These are phyloP conservation scores for Pichia cactophila DNA, from an alignment of 1,139 yeast species.

Conservation along the genomic window DNA sequence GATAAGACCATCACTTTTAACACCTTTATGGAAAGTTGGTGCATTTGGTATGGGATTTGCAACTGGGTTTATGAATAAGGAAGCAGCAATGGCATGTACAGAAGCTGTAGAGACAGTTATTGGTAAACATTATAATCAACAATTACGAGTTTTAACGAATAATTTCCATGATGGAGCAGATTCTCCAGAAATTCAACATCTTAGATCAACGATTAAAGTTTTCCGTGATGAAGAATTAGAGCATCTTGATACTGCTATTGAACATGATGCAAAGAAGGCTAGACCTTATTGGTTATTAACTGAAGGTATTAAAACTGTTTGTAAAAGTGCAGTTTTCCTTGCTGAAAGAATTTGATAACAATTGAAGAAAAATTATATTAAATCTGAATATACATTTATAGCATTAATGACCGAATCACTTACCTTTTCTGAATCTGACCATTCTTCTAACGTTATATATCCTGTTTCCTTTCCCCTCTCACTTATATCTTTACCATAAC, in stretches of 20 bases:
- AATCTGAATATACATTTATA: conserved; percentile 69
- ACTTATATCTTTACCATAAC: conserved; percentile 27
- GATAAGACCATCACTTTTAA: conserved; percentile 82
- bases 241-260: conserved; percentile 89
- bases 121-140: conserved; percentile 92
- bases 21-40: conserved; percentile 91
- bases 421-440: conserved; percentile 68
- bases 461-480: neutral
- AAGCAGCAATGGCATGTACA: conserved; percentile 99
- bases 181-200: conserved; percentile 48
- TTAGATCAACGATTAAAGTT: conserved; percentile 58
- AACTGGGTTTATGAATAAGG: conserved; percentile 82
- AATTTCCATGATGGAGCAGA: conserved; percentile 31
- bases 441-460: conserved; percentile 62
- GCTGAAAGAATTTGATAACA: conserved; percentile 46
- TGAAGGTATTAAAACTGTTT: conserved; percentile 75
- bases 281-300: conserved; percentile 86
- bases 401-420: conserved; percentile 82
- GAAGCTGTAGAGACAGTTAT: conserved; percentile 98
- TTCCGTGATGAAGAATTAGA: conserved; percentile 95
- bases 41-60: conserved; percentile 82
- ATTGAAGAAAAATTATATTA: conserved; percentile 37
- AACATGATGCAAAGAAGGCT: conserved; percentile 86
- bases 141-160: conserved; percentile 65
- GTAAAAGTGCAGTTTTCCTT: conserved; percentile 82